phyloP scores from a whole-genome alignment of 495 filamentous ascomycete genomes.

The Chaetomidium leptoderma region DNA sequence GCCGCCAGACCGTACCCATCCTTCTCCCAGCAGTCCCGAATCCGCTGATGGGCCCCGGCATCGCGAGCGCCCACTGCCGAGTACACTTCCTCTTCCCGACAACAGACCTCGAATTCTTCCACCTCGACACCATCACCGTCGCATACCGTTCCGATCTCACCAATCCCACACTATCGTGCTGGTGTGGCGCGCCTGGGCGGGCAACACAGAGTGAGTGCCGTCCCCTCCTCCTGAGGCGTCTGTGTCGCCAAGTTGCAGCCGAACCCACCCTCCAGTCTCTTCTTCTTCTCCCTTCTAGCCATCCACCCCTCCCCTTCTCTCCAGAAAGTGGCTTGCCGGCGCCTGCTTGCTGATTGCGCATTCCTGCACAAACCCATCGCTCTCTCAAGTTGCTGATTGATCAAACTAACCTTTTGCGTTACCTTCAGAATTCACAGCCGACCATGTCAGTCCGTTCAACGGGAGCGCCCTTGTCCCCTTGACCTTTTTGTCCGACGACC shows the following conservation, averaged over 20 bases:
- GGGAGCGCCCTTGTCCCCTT: constrained; percentile 22
- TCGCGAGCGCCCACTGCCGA: constrained; percentile 20
- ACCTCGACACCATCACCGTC: constrained; percentile 29
- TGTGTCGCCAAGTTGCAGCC: background rate
- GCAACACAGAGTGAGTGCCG: constrained; percentile 23
- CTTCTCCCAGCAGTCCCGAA: constrained; percentile 17
- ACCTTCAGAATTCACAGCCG: constrained; percentile 22
- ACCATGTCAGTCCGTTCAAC: constrained; percentile 23
- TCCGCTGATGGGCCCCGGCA: constrained; percentile 18
- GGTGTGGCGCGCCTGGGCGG: constrained; percentile 23
- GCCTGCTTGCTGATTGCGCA: background rate
- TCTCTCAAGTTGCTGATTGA: no score
- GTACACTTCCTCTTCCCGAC: constrained; percentile 22
- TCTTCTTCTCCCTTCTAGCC: background rate
- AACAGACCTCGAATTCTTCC: constrained; percentile 11
- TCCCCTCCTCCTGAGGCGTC: constrained; percentile 8
- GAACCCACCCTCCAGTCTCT: background rate
- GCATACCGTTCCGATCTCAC: constrained; percentile 26
- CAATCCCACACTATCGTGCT: constrained; percentile 24
- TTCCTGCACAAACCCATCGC: constrained; percentile 5
- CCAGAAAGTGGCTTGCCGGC: background rate
- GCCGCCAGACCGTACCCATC: constrained; percentile 10
- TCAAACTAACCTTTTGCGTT: constrained; percentile 12
- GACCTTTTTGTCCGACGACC: constrained; percentile 25
- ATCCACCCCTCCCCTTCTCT: background rate